These are phyloP conservation scores for Albizia julibrissin DNA, from an alignment of 306 rosid genomes.

Conservation along the genomic window DNA sequence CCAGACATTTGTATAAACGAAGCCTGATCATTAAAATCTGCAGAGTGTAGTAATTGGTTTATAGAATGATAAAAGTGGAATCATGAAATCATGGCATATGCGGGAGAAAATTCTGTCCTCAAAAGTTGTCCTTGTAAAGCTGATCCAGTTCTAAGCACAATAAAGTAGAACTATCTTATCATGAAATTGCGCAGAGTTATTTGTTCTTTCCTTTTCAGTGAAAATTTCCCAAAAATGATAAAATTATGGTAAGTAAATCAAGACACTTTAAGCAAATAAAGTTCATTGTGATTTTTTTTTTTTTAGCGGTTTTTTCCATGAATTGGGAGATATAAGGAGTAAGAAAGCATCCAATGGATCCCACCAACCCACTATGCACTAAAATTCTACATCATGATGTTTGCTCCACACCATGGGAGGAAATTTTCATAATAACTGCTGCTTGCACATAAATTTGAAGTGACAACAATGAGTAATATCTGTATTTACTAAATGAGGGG, in stretches of 20 bases:
- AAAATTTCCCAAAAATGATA: constrained; percentile 14
- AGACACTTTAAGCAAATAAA: constrained; percentile 1
- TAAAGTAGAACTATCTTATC: constrained; percentile 1
- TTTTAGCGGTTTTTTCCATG: neutral
- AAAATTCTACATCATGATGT: constrained; percentile 20
- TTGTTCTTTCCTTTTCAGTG: neutral
- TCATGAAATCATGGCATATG: neutral
- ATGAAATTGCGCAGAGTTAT: neutral
- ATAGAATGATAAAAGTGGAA: constrained; percentile 9
- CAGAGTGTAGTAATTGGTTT: constrained; percentile 24
- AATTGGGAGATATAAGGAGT: neutral
- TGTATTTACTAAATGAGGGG: constrained; percentile 16
- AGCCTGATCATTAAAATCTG: constrained; percentile 90
- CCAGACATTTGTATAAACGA: constrained; percentile 45
- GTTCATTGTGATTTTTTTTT: neutral
- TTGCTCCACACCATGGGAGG: neutral
- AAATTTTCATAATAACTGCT: constrained; percentile 11
- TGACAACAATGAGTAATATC: constrained; percentile 17
- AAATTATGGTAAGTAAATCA: neutral
- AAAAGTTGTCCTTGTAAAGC: neutral
- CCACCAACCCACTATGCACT: neutral
- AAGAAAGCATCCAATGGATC: constrained; percentile 4
- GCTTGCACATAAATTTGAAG: constrained; percentile 14
- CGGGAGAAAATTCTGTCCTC: neutral
- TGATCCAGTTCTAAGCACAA: constrained; percentile 19